A percentile compares a stretch with the other conserved stretches of the same genome.
phyloP scores from a whole-genome alignment of 441 rosid species.

The Theobroma grandiflorum region DNA sequence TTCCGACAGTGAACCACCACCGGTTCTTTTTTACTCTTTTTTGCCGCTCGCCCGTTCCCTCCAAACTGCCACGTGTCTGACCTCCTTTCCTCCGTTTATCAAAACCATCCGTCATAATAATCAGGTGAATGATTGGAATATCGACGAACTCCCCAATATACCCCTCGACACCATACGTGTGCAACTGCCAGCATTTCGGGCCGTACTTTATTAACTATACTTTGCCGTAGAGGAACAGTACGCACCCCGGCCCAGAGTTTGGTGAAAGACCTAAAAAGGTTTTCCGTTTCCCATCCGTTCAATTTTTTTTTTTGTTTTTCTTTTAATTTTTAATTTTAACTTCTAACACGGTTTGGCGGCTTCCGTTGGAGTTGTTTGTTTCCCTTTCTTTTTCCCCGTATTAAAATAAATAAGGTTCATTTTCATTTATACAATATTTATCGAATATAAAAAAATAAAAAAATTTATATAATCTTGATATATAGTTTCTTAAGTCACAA shows the following conservation, averaged over 20 bases:
- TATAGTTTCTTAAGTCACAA: constrained; percentile 43
- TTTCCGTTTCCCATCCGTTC: neutral
- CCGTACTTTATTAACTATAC: neutral
- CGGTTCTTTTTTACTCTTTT: constrained; percentile 1
- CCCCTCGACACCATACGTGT: constrained; percentile 28
- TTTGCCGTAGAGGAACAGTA: neutral
- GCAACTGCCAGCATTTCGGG: rapidly evolving
- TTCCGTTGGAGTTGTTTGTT: neutral
- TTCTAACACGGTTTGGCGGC: no score
- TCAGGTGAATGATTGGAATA: constrained; percentile 51
- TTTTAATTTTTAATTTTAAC: no score
- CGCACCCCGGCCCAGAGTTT: neutral
- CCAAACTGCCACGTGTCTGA: constrained; percentile 36
- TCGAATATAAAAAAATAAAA: neutral
- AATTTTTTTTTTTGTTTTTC: no score
- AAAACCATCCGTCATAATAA: constrained; percentile 26
- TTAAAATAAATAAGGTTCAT: neutral
- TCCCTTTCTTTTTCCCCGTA: neutral
- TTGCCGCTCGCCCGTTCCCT: neutral
- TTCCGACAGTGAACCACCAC: neutral
- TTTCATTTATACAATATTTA: constrained; percentile 13
- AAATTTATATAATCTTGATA: constrained; percentile 2
- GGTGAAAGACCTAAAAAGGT: constrained; percentile 14
- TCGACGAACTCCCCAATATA: constrained; percentile 15
- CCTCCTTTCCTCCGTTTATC: neutral